Evolutionary conservation across 2,329 filamentous ascomycete species (phyloP), one percentile per base, ranked within the genome.

Genomic region (Metarhizium rileyi): DNA sequence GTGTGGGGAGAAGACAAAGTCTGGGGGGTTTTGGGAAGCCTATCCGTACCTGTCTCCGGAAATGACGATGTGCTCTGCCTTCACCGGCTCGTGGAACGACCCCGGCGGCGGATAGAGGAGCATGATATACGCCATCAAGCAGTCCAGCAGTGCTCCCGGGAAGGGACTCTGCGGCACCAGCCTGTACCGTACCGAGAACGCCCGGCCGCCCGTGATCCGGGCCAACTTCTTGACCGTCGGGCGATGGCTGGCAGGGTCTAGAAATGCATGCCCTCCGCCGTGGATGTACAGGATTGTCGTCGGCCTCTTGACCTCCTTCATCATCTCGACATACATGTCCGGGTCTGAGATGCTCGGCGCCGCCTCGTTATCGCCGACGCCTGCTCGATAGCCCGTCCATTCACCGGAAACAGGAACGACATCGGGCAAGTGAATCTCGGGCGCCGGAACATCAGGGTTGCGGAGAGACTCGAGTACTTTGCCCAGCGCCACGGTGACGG

Each of bases 91-190:
- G 62, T 93, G 87, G 42, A 81, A 75, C 0, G 86, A 77, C 18
- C 75, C 83, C 0, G 78, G 71, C 0, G 84, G 83, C 12, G 87
- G 87, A 57, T 88, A 83, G 1, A 93, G 71, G 6, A 90, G 72
- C 0, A 78, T 78, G 33, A 93, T 72, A 59, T 91, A 93, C 0
- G 84, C 81, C 28, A 84, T 72, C 9, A 91, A 66, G 1, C 78
- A 84, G 60, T 93, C 87, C 41, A 91, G 68, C 6, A 93, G 66
- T 2, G 86, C 85, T 0, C 84, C 73, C 0, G 87, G 87, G 61
- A 93, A 93, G 0, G 86, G 78, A 52, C 83, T 68, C 61, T 90
- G 83, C 0, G 87, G 87, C 12, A 85, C 79, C 3, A 93, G 75
- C 5, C 87, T 75, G 65, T 91, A 91, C 3, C 85, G 77, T 5